Evolutionary conservation across 192 early-diverging fungal genomes (phyloP).

Genomic region (Coemansia asiatica): DNA sequence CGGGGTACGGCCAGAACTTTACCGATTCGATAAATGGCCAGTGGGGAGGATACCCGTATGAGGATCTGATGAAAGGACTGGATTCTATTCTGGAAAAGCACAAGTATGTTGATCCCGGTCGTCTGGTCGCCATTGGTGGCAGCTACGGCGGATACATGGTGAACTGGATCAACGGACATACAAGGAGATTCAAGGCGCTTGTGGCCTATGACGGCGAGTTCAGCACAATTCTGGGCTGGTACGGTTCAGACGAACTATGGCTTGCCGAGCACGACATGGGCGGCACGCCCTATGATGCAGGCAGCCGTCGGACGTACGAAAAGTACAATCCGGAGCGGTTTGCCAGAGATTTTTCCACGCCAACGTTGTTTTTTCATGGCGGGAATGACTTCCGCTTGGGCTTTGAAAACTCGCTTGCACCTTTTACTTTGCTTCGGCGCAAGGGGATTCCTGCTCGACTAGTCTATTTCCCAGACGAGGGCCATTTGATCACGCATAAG

Average conservation of each 20-base stretch:
- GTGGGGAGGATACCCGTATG: slow-evolving; percentile 77
- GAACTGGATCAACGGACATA: slow-evolving; percentile 83
- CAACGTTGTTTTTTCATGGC: slow-evolving; percentile 76
- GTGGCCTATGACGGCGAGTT: slow-evolving; percentile 80
- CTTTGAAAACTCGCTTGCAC: slow-evolving; percentile 63
- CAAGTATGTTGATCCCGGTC: slow-evolving; percentile 56
- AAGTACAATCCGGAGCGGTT: slow-evolving; percentile 64
- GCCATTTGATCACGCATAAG: slow-evolving; percentile 64
- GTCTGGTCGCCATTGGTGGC: slow-evolving; percentile 68
- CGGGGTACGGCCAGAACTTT: slow-evolving; percentile 77
- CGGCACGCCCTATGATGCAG: slow-evolving; percentile 62
- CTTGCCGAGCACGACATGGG: slow-evolving; percentile 75
- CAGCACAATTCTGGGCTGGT: slow-evolving; percentile 58
- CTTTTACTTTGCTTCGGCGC: slow-evolving; percentile 74
- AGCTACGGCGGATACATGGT: slow-evolving; percentile 82
- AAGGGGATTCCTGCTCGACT: slow-evolving; percentile 64
- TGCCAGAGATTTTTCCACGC: slow-evolving; percentile 69
- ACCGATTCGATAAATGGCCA: slow-evolving; percentile 69
- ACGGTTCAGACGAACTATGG: slow-evolving; percentile 74
- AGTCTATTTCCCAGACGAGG: slow-evolving; percentile 75
- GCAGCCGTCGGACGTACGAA: slow-evolving; percentile 58
- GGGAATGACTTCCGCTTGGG: slow-evolving; percentile 65
- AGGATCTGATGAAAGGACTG: slow-evolving; percentile 72
- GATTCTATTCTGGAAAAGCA: slow-evolving; percentile 59
- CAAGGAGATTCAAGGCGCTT: slow-evolving; percentile 61